A percentile compares a stretch with the other conserved stretches of the same genome.
phyloP scores from a whole-genome alignment of 1,284 basidiomycete species.

The Pseudozyma thailandica region DNA sequence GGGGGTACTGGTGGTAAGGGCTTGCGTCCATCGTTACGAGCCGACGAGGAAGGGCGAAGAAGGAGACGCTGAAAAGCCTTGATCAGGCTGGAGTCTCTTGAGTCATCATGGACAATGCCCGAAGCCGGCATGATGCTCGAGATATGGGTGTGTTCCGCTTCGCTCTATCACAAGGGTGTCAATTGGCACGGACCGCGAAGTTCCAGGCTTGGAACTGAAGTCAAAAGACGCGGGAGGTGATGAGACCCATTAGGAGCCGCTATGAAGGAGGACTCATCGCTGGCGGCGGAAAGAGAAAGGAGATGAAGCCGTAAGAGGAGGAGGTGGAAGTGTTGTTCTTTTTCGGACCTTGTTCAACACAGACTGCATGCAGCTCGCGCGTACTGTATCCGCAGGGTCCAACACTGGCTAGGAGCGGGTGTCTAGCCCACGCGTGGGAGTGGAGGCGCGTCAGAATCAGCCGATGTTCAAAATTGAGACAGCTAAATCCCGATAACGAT shows the following conservation, averaged over 20 bases:
- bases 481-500: conserved; percentile 6
- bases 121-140: too few species aligned
- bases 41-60: neutral
- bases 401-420: neutral
- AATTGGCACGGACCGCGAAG: too few species aligned
- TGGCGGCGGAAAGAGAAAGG: too few species aligned
- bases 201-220: too few species aligned
- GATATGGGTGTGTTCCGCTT: too few species aligned
- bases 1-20: neutral
- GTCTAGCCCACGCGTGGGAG: conserved; percentile 2
- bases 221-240: too few species aligned
- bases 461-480: conserved; percentile 4
- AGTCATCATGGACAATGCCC: neutral
- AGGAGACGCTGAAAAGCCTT: conserved; percentile 2
- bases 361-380: conserved; percentile 19
- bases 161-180: too few species aligned
- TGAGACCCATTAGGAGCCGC: too few species aligned
- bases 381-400: conserved; percentile 17
- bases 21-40: neutral
- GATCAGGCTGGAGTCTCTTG: neutral
- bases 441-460: conserved; percentile 23
- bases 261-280: too few species aligned
- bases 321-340: conserved; percentile 14
- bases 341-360: conserved; percentile 4
- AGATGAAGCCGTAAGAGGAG: neutral